These are phyloP conservation scores for Russula olivacea DNA, from an alignment of 768 basidiomycete genomes.

Conservation along the genomic window DNA sequence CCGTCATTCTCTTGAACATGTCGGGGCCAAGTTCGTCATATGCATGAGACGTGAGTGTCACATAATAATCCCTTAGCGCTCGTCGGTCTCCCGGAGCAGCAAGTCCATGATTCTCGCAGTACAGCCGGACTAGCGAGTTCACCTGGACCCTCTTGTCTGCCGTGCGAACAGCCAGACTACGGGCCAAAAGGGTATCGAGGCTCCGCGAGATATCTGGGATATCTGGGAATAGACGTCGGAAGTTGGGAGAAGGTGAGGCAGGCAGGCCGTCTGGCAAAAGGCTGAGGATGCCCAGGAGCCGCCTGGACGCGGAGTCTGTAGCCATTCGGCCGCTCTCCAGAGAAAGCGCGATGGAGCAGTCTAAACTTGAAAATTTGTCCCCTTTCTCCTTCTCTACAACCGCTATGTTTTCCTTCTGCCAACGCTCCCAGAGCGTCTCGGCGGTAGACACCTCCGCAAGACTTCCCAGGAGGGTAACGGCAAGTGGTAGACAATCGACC, in stretches of 20 bases:
- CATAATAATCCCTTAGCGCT: conserved; percentile 16
- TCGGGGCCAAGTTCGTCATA: conserved; percentile 10
- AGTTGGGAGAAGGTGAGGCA: neutral
- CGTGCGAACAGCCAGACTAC: conserved; percentile 11
- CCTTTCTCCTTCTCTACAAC: conserved; percentile 18
- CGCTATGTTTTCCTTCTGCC: conserved; percentile 17
- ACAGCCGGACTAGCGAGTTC: conserved; percentile 18
- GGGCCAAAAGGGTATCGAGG: conserved; percentile 15
- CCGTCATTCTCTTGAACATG: conserved; percentile 12
- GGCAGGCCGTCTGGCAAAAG: conserved; percentile 14
- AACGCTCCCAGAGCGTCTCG: conserved; percentile 20
- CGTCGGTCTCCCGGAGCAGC: neutral
- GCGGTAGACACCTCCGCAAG: conserved; percentile 15
- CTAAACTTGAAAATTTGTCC: conserved; percentile 11
- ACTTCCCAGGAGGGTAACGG: conserved; percentile 17
- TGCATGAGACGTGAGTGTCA: conserved; percentile 13
- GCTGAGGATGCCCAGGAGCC: conserved; percentile 16
- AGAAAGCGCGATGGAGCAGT: conserved; percentile 19
- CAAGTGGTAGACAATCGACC: conserved; percentile 18
- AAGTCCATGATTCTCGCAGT: conserved; percentile 12
- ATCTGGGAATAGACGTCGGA: conserved; percentile 4
- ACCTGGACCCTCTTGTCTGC: conserved; percentile 17
- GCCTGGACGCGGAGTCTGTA: conserved; percentile 2
- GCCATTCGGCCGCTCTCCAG: conserved; percentile 16
- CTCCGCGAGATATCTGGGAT: conserved; percentile 4